A percentile compares a stretch with the other conserved stretches of the same genome.
These are phyloP conservation scores for Medicago ruthenica DNA, from an alignment of 306 rosid species.

Conservation along the genomic window DNA sequence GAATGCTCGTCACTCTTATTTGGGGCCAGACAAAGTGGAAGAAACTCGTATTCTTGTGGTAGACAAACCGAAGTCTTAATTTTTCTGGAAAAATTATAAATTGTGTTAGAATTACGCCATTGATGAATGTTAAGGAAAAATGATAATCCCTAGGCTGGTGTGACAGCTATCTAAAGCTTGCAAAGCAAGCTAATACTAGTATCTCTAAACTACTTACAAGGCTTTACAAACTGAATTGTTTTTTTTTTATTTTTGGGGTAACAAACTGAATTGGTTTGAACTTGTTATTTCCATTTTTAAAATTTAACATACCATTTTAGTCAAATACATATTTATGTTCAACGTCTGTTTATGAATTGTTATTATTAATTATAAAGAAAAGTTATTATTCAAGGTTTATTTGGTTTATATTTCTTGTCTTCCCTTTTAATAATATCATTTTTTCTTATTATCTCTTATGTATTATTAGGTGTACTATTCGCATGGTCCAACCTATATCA, in stretches of 20 bases:
- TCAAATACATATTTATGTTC: not conserved
- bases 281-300: not conserved
- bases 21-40: slow-evolving; percentile 9
- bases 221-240: not conserved
- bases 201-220: no score
- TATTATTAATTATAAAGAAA: not conserved
- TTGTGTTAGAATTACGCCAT: no score
- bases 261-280: not conserved
- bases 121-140: no score
- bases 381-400: not conserved
- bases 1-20: not conserved
- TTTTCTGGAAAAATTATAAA: no score
- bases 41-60: not conserved
- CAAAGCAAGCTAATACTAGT: no score
- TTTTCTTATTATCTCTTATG: not conserved
- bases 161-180: no score
- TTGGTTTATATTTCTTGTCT: not conserved
- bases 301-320: not conserved
- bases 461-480: slow-evolving; percentile 14
- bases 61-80: not conserved
- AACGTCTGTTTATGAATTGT: not conserved
- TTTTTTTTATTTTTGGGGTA: not conserved
- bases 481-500: not conserved
- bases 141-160: no score
- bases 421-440: not conserved